These are phyloP conservation scores for Epichloe glyceriae DNA, from an alignment of 2,329 filamentous ascomycete genomes.

Conservation along the genomic window DNA sequence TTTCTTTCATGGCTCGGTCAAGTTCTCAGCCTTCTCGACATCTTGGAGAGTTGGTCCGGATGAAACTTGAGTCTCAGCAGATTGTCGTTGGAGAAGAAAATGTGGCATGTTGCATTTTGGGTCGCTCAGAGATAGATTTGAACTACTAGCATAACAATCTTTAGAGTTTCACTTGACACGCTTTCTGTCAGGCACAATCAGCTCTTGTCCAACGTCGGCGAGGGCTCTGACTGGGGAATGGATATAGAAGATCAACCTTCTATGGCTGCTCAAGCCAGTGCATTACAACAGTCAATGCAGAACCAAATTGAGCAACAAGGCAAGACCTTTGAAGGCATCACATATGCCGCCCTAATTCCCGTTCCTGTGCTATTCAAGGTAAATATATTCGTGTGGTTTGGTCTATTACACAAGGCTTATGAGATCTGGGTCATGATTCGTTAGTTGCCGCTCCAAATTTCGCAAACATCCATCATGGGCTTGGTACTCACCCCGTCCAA, in stretches of 20 bases:
- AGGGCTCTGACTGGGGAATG: no score
- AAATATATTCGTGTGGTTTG: neutral
- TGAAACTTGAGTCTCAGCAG: neutral
- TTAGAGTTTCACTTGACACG: no score
- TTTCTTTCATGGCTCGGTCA: neutral
- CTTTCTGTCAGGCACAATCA: no score
- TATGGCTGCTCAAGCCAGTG: no score
- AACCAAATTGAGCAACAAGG: no score
- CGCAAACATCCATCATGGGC: neutral
- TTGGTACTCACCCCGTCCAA: constrained; percentile 75
- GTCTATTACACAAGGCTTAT: constrained; percentile 33
- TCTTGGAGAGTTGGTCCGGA: neutral
- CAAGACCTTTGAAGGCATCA: neutral
- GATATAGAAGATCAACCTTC: no score
- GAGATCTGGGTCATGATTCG: constrained; percentile 25
- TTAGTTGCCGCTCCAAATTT: neutral
- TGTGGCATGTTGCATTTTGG: no score
- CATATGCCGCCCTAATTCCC: neutral
- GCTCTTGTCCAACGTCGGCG: no score
- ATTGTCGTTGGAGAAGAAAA: no score
- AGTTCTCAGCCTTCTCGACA: neutral
- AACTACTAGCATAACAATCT: no score
- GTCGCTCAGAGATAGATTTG: no score
- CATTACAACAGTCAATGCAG: no score
- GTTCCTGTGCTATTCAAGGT: neutral